Percentiles rank a stretch among this genome's conserved stretches.
phyloP scores from a whole-genome alignment of 2,329 filamentous ascomycete genomes.

The Xylaria sp. region DNA sequence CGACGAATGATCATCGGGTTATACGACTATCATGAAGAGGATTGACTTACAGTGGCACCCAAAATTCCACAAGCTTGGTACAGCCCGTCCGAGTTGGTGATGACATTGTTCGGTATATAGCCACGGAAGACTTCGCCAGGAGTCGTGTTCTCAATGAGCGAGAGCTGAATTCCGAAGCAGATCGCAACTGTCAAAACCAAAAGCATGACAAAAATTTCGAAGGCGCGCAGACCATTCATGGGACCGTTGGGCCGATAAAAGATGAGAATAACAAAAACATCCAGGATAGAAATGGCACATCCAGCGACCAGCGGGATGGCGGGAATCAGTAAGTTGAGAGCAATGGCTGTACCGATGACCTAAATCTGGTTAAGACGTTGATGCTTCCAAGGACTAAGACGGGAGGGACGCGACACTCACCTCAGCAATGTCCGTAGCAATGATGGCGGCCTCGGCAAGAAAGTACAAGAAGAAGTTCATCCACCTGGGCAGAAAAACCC shows the following conservation, averaged over 20 bases:
- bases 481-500: conserved; percentile 61
- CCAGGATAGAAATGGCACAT: conserved; percentile 62
- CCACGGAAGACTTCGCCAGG: conserved; percentile 58
- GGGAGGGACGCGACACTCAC: conserved; percentile 31
- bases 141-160: conserved; percentile 51
- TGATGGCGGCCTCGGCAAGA: conserved; percentile 61
- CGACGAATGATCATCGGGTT: neutral
- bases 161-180: conserved; percentile 66
- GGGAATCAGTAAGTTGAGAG: conserved; percentile 59
- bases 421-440: conserved; percentile 67
- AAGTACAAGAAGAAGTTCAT: conserved; percentile 57
- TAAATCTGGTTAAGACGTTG: conserved; percentile 23
- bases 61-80: conserved; percentile 73
- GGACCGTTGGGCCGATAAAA: conserved; percentile 58
- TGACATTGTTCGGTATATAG: conserved; percentile 56
- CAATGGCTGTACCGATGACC: conserved; percentile 68
- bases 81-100: conserved; percentile 53
- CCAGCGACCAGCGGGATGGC: conserved; percentile 61
- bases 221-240: conserved; percentile 55
- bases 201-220: conserved; percentile 58
- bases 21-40: neutral
- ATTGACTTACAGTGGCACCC: conserved; percentile 55
- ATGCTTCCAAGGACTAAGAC: too few relatives aligned
- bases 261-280: conserved; percentile 62
- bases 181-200: conserved; percentile 64